These are phyloP conservation scores for Sideroxylon spinosum DNA, from an alignment of 179 eudicot species.

Conservation along the genomic window DNA sequence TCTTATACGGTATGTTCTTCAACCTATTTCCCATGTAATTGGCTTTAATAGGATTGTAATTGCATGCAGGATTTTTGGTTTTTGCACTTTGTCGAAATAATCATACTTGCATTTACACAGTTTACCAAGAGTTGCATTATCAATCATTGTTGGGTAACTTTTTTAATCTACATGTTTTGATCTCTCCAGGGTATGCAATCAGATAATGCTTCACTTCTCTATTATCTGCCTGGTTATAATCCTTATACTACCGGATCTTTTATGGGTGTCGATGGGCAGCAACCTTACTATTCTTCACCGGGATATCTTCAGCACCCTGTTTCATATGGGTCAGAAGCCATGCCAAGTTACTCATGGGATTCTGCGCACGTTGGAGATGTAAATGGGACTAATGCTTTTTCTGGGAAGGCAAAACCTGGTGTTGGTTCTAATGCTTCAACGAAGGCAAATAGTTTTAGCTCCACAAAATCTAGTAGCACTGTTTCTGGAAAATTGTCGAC, in stretches of 20 bases:
- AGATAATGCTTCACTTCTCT: slow-evolving; percentile 49
- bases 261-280: slow-evolving; percentile 53
- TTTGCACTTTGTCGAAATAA: neutral
- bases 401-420: slow-evolving; percentile 32
- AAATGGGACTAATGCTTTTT: slow-evolving; percentile 20
- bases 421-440: slow-evolving; percentile 27
- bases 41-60: neutral
- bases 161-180: neutral
- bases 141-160: neutral
- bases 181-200: slow-evolving; percentile 44
- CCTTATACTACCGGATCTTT: slow-evolving; percentile 48
- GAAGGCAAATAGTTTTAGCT: slow-evolving; percentile 46
- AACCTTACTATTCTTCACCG: slow-evolving; percentile 39
- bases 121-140: neutral
- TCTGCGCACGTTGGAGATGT: slow-evolving; percentile 34
- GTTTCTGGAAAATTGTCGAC: slow-evolving; percentile 23
- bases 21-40: neutral
- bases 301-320: slow-evolving; percentile 42
- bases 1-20: slow-evolving; percentile 34
- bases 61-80: neutral
- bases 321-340: slow-evolving; percentile 52
- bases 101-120: neutral
- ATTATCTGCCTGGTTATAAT: slow-evolving; percentile 53
- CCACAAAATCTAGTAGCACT: slow-evolving; percentile 29
- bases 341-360: slow-evolving; percentile 55